phyloP scores from a whole-genome alignment of 495 filamentous ascomycete species.

The Aspergillus mulundensis region DNA sequence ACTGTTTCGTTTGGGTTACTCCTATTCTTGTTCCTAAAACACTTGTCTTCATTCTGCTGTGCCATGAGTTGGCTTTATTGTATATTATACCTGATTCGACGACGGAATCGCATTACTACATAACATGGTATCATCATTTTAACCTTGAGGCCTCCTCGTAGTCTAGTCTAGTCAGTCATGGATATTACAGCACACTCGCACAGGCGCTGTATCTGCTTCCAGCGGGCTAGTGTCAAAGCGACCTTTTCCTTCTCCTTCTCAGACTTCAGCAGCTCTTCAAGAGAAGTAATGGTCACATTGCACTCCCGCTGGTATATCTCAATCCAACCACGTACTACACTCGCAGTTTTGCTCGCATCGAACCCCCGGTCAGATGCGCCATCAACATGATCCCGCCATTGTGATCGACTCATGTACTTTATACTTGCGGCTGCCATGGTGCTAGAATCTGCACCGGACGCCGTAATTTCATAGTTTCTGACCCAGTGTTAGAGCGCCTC shows the following conservation, averaged over 20 bases:
- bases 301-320: slow-evolving; percentile 21
- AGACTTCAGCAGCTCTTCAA: neutral
- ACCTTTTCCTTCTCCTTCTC: slow-evolving; percentile 18
- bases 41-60: neutral
- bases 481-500: neutral
- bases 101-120: neutral
- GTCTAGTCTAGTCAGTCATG: neutral
- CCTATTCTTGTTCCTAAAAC: slow-evolving; percentile 1
- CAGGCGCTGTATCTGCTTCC: slow-evolving; percentile 40
- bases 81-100: neutral
- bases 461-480: slow-evolving; percentile 53
- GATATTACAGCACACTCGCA: slow-evolving; percentile 18
- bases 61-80: neutral
- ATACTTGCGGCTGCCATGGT: slow-evolving; percentile 53
- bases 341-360: slow-evolving; percentile 16
- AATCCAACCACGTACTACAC: slow-evolving; percentile 25
- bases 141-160: neutral
- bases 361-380: slow-evolving; percentile 19
- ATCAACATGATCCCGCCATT: slow-evolving; percentile 31
- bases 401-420: slow-evolving; percentile 24
- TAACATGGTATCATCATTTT: neutral
- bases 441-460: slow-evolving; percentile 41
- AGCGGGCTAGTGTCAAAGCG: slow-evolving; percentile 31
- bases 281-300: slow-evolving; percentile 17
- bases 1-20: neutral